Conservation (phyloP, 169 alveolate species). For the Toxoplasma gondii region DNA sequence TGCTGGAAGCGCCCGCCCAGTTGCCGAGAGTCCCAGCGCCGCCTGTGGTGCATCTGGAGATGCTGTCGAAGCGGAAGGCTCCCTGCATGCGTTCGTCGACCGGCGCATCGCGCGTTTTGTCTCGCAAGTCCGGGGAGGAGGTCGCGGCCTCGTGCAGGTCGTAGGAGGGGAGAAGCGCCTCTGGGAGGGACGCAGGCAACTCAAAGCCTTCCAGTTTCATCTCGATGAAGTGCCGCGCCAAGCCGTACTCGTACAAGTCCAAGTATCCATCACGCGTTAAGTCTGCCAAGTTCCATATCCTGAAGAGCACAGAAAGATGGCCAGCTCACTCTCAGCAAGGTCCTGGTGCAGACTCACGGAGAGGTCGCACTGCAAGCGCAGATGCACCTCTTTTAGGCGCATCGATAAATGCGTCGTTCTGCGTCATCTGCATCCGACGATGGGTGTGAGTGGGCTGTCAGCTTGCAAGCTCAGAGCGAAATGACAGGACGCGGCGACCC, state of each 20-base stretch:
- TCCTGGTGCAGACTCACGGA: not conserved
- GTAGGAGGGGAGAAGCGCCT: constrained; percentile 23
- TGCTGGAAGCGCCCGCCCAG: no score
- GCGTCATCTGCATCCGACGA: no score
- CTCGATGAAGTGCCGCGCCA: constrained; percentile 75
- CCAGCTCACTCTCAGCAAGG: not conserved
- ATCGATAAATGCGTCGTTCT: no score
- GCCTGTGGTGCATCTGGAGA: no score
- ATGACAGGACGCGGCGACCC: no score
- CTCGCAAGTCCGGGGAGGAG: not conserved
- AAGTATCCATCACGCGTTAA: constrained; percentile 74
- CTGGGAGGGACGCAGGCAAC: constrained; percentile 67
- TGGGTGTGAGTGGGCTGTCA: no score
- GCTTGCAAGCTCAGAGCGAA: no score
- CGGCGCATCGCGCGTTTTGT: not conserved
- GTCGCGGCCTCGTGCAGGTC: not conserved
- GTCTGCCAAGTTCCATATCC: constrained; percentile 76
- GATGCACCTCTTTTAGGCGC: no score
- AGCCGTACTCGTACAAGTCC: constrained; percentile 73
- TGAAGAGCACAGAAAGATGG: not conserved
- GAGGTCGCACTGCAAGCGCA: not conserved
- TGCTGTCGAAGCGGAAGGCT: no score
- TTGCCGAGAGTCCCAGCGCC: no score
- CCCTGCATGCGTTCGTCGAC: no score
- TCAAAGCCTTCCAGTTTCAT: constrained; percentile 74